These are phyloP conservation scores for Leucogyrophana mollusca DNA, from an alignment of 768 basidiomycete genomes.

Conservation along the genomic window DNA sequence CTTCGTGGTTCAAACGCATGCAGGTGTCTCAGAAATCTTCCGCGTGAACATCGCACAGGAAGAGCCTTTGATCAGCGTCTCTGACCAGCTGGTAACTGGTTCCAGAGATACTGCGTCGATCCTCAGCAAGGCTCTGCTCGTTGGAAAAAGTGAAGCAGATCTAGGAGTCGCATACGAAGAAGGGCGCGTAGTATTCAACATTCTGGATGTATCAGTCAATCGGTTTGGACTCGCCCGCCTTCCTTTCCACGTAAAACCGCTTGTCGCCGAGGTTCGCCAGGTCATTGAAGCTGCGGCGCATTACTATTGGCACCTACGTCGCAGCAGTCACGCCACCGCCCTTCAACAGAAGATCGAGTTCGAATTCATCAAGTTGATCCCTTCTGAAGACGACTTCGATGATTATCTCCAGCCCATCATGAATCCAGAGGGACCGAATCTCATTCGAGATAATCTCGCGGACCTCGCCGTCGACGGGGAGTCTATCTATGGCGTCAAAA, in stretches of 20 bases:
- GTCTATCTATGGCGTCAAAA: constrained; percentile 31
- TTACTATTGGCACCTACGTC: constrained; percentile 21
- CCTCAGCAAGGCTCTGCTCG: constrained; percentile 3
- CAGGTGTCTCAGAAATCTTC: no score
- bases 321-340: background rate
- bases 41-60: background rate
- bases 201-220: no score
- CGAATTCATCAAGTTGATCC: constrained; percentile 9
- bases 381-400: constrained; percentile 1
- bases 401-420: background rate
- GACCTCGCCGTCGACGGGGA: constrained; percentile 21
- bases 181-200: constrained; percentile 2
- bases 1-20: no score
- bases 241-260: background rate
- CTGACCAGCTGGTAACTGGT: no score
- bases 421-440: background rate
- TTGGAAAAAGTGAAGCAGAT: constrained; percentile 2
- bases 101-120: no score
- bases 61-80: background rate
- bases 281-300: constrained; percentile 14
- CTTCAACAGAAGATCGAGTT: constrained; percentile 1
- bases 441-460: constrained; percentile 11
- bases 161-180: constrained; percentile 3
- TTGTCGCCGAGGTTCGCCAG: background rate
- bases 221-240: background rate